Evolutionary conservation across 768 basidiomycete species (phyloP), one percentile per base, ranked within the genome.

Genomic region (Phanerodontia chrysosporium): DNA sequence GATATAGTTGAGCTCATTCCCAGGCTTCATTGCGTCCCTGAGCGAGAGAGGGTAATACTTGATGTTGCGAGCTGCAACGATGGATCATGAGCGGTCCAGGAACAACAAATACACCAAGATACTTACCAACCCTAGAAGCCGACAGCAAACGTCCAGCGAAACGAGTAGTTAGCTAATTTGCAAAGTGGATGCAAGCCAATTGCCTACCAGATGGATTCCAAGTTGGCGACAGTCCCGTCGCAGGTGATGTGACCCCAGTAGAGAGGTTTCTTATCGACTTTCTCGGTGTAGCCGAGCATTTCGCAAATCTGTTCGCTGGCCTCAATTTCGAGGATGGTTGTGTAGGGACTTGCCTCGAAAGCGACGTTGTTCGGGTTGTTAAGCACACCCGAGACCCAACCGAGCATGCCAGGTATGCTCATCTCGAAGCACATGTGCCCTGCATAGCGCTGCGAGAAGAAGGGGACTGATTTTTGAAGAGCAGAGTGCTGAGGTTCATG

Each of bases 351-450:
- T 1, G 73, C 74, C 60, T 78, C 77, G 24, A 70, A 65, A 7
- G 77, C 72, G 52, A 77, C 73, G 62, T 80, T 79, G 68, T 80
- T 80, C 7, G 72, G 78, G 61, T 80, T 80, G 63, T 70, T 63
- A 51, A 72, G 53, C 32, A 69, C 57, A 12, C 63, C 65, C 46
- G 66, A 46, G 8, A 56, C 39, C 35, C 36, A 56, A 6, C 51
- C 73, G 29, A 71, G 52, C 25, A 73, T 68, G 6, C 66, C 66
- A 10, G 72, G 72, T 45, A 75, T 44, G 39, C 71, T 70, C 28
- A 64, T 70, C 39, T 77, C 75, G 51, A 72, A 67, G 36, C 57
- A 61, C 76, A 79, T 77, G 62, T 78, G 77, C 1, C 71, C 76
- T 49, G 63, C 67, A 55, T 78, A 79, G 14, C 77, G 72, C 9